Evolutionary conservation across 2,329 filamentous ascomycete genomes (phyloP).

Genomic region (Ophiostoma triangulosporum): DNA sequence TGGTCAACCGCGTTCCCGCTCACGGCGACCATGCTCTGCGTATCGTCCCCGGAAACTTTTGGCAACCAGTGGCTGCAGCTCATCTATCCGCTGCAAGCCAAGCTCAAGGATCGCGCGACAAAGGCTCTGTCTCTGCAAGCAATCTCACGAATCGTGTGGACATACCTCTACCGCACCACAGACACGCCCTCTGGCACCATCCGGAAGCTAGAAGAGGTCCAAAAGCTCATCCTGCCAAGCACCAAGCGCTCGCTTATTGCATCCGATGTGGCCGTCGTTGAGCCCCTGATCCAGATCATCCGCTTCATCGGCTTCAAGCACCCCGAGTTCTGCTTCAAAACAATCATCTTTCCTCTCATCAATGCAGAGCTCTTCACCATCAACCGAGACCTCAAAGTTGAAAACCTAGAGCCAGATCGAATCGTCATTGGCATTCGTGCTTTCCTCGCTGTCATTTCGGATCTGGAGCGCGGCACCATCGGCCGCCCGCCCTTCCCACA

Average conservation of each 20-base stretch:
- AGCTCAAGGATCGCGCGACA: slow-evolving; percentile 70
- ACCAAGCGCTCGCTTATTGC: slow-evolving; percentile 71
- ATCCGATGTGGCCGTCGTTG: slow-evolving; percentile 69
- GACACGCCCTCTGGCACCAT: slow-evolving; percentile 55
- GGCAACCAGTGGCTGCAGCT: slow-evolving; percentile 76
- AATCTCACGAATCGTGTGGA: slow-evolving; percentile 83
- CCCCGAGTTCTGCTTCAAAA: slow-evolving; percentile 85
- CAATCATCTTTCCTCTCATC: slow-evolving; percentile 86
- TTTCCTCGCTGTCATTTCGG: slow-evolving; percentile 84
- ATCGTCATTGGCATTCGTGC: slow-evolving; percentile 96
- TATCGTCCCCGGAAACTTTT: slow-evolving; percentile 75
- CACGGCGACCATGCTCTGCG: slow-evolving; percentile 74
- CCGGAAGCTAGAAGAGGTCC: slow-evolving; percentile 79
- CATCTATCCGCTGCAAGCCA: slow-evolving; percentile 62
- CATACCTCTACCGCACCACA: slow-evolving; percentile 74
- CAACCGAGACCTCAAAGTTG: slow-evolving; percentile 66
- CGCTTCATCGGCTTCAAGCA: slow-evolving; percentile 88
- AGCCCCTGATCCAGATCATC: slow-evolving; percentile 86
- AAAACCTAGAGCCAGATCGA: slow-evolving; percentile 87
- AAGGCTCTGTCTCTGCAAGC: slow-evolving; percentile 75
- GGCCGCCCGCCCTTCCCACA: slow-evolving; percentile 73
- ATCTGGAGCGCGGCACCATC: slow-evolving; percentile 73
- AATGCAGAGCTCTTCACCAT: slow-evolving; percentile 79
- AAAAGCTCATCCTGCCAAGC: slow-evolving; percentile 68
- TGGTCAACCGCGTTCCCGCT: slow-evolving; percentile 84